These are phyloP conservation scores for Hyaloscypha hepaticicola DNA, from an alignment of 495 filamentous ascomycete genomes.

Conservation along the genomic window DNA sequence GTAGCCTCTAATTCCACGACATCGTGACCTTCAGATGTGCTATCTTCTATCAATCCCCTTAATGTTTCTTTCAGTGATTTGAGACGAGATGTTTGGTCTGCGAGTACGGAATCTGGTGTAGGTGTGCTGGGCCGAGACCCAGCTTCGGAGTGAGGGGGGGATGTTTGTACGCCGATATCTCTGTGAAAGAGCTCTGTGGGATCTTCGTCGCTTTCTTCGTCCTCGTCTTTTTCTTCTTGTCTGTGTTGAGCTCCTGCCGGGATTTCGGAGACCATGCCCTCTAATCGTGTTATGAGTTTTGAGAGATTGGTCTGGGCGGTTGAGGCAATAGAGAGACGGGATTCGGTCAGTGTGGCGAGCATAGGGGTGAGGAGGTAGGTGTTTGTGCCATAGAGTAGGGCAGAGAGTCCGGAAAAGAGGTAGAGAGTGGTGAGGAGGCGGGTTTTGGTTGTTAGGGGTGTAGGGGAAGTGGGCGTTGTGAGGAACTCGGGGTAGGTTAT, in stretches of 20 bases:
- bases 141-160: constrained; percentile 45
- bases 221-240: constrained; percentile 35
- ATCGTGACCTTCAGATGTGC: constrained; percentile 37
- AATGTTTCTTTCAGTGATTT: constrained; percentile 53
- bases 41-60: constrained; percentile 50
- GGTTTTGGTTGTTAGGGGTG: constrained; percentile 73
- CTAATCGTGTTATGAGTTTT: constrained; percentile 73
- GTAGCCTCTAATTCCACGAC: constrained; percentile 35
- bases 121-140: constrained; percentile 39
- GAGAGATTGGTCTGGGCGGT: constrained; percentile 63
- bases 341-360: constrained; percentile 66
- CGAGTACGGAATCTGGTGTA: constrained; percentile 16
- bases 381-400: constrained; percentile 75
- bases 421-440: constrained; percentile 78
- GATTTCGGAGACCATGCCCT: constrained; percentile 61
- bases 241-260: constrained; percentile 18
- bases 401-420: constrained; percentile 65
- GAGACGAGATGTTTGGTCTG: constrained; percentile 42
- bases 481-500: constrained; percentile 98
- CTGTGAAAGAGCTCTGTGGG: constrained; percentile 89
- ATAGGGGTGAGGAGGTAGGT: constrained; percentile 83
- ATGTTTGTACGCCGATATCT: constrained; percentile 86
- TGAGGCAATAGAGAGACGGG: constrained; percentile 77
- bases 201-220: constrained; percentile 47
- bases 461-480: constrained; percentile 55